Evolutionary conservation across 2,329 filamentous ascomycete genomes (phyloP).

Genomic region (Pseudocercospora musae): DNA sequence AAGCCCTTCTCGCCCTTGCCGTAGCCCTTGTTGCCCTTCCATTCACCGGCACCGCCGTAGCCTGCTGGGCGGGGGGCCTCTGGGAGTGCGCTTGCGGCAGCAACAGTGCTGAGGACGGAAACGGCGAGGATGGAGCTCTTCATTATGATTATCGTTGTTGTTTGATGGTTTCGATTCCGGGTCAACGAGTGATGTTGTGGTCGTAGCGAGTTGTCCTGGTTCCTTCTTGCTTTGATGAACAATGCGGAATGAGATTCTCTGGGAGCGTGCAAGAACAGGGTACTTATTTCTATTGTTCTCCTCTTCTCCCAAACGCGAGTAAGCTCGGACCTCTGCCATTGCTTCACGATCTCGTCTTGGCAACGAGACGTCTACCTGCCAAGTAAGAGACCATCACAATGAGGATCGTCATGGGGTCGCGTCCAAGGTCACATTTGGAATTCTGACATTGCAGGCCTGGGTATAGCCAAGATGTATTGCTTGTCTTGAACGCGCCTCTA

Average conservation of each 20-base stretch:
- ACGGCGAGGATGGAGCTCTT: slow-evolving; percentile 20
- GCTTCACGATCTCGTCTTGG: neutral
- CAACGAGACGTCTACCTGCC: slow-evolving; percentile 1
- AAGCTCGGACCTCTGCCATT: neutral
- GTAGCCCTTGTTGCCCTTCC: slow-evolving; percentile 9
- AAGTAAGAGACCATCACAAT: slow-evolving; percentile 9
- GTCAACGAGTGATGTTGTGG: slow-evolving; percentile 4
- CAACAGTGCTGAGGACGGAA: slow-evolving; percentile 18
- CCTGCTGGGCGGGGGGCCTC: slow-evolving; percentile 7
- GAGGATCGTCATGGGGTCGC: slow-evolving; percentile 10
- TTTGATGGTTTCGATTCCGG: neutral
- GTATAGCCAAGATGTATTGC: neutral
- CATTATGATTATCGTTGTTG: slow-evolving; percentile 19
- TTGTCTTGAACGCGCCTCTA: slow-evolving; percentile 3
- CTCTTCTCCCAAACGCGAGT: slow-evolving; percentile 5
- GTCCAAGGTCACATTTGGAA: slow-evolving; percentile 13
- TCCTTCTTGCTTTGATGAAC: slow-evolving; percentile 7
- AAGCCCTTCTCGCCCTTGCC: slow-evolving; percentile 13
- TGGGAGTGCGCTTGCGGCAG: slow-evolving; percentile 15
- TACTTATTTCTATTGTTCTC: slow-evolving; percentile 12
- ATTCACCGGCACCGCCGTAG: slow-evolving; percentile 6
- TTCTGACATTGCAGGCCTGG: neutral
- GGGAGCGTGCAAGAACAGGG: slow-evolving; percentile 1
- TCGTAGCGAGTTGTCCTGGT: slow-evolving; percentile 12
- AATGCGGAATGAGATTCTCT: neutral